A percentile compares a stretch with the other conserved stretches of the same genome.
These are phyloP conservation scores for Colletotrichum tabaci DNA, from an alignment of 2,329 filamentous ascomycete genomes.

Conservation along the genomic window DNA sequence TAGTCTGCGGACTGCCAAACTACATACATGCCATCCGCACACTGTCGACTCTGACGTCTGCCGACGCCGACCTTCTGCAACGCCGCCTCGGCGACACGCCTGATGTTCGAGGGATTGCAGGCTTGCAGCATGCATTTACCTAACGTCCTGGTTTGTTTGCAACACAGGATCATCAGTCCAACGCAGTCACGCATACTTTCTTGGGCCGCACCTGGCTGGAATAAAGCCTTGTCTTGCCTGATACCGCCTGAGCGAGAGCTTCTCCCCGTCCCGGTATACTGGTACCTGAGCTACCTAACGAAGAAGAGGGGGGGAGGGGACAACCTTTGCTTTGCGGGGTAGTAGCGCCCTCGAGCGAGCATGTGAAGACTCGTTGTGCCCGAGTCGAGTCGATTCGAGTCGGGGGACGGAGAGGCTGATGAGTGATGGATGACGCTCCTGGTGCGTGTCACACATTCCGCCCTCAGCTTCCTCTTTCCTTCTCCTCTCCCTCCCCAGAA, in stretches of 20 bases:
- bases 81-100: constrained; percentile 7
- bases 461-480: constrained; percentile 13
- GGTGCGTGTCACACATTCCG: constrained; percentile 30
- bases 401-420: constrained; percentile 17
- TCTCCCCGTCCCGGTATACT: neutral
- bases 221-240: neutral
- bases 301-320: too few relatives aligned
- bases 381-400: constrained; percentile 35
- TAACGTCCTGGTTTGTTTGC: too few relatives aligned
- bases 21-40: constrained; percentile 2
- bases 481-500: neutral
- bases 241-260: neutral
- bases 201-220: neutral
- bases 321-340: constrained; percentile 24
- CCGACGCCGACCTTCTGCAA: constrained; percentile 30
- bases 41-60: constrained; percentile 30
- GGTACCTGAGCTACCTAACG: too few relatives aligned
- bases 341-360: constrained; percentile 14
- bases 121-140: too few relatives aligned
- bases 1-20: constrained; percentile 3
- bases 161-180: too few relatives aligned
- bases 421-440: constrained; percentile 20
- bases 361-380: constrained; percentile 36
- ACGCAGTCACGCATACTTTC: neutral
- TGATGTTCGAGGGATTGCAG: too few relatives aligned